phyloP scores from a whole-genome alignment of 1,139 yeast species.

The Pichia sp. region DNA sequence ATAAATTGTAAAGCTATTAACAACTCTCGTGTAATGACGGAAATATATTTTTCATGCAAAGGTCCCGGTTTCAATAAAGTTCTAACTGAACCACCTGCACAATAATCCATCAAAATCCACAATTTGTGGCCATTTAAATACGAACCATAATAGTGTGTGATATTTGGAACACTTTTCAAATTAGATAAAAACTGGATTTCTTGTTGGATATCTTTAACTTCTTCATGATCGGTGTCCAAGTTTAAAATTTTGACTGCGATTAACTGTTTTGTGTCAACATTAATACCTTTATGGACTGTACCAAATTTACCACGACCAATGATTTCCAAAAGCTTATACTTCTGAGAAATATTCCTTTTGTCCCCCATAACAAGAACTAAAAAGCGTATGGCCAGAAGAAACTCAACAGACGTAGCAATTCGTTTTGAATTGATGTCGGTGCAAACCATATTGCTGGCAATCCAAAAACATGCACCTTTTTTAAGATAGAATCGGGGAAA shows the following conservation, averaged over 20 bases:
- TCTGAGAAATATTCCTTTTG: constrained; percentile 28
- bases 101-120: constrained; percentile 97
- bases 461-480: too few species aligned
- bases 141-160: constrained; percentile 88
- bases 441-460: too few species aligned
- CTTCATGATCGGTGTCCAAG: constrained; percentile 90
- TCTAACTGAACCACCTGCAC: constrained; percentile 94
- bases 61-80: constrained; percentile 84
- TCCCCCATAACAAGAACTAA: not conserved
- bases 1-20: constrained; percentile 73
- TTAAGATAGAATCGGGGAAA: too few species aligned
- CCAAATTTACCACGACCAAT: constrained; percentile 97
- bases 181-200: constrained; percentile 85
- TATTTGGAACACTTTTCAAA: constrained; percentile 78
- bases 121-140: constrained; percentile 79
- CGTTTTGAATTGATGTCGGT: too few species aligned
- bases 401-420: too few species aligned
- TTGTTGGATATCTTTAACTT: constrained; percentile 88
- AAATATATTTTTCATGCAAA: constrained; percentile 77
- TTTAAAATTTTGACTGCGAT: constrained; percentile 93
- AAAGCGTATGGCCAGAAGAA: too few species aligned
- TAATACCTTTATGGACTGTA: constrained; percentile 81
- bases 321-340: constrained; percentile 77
- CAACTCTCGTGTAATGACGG: constrained; percentile 76
- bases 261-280: constrained; percentile 59